A percentile compares a stretch with the other conserved stretches of the same genome.
Evolutionary conservation across 306 rosid genomes (phyloP).

Genomic region (Prunus mume): DNA sequence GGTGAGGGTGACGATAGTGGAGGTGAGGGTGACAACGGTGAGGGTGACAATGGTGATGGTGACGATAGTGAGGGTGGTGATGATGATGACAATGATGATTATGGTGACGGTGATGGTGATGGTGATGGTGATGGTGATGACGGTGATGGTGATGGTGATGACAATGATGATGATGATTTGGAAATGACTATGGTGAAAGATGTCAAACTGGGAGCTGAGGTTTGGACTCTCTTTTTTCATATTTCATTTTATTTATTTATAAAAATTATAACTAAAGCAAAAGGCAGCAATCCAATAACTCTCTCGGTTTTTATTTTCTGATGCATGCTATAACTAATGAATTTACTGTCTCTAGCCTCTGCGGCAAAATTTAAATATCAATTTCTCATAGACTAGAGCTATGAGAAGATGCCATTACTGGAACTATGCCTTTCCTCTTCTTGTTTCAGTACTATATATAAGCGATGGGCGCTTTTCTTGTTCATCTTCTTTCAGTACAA

Average conservation of each 20-base stretch:
- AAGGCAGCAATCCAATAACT: background rate
- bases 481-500: background rate
- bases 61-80: no score
- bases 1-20: constrained; percentile 12
- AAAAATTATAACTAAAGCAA: background rate
- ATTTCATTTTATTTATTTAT: background rate
- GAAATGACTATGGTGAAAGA: constrained; percentile 87
- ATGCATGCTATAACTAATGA: no score
- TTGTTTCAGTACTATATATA: no score
- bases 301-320: no score
- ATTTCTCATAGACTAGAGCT: background rate
- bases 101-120: constrained; percentile 15
- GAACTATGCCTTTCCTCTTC: no score
- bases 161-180: constrained; percentile 40
- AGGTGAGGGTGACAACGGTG: no score
- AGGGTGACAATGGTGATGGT: background rate
- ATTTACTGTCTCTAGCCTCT: no score
- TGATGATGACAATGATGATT: no score
- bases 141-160: constrained; percentile 32
- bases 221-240: constrained; percentile 17
- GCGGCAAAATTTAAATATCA: no score
- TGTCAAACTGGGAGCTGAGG: constrained; percentile 78
- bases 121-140: constrained; percentile 19
- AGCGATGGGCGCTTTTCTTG: background rate
- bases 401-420: background rate